phyloP scores from a whole-genome alignment of 768 basidiomycete species.

The Boletales sp. region DNA sequence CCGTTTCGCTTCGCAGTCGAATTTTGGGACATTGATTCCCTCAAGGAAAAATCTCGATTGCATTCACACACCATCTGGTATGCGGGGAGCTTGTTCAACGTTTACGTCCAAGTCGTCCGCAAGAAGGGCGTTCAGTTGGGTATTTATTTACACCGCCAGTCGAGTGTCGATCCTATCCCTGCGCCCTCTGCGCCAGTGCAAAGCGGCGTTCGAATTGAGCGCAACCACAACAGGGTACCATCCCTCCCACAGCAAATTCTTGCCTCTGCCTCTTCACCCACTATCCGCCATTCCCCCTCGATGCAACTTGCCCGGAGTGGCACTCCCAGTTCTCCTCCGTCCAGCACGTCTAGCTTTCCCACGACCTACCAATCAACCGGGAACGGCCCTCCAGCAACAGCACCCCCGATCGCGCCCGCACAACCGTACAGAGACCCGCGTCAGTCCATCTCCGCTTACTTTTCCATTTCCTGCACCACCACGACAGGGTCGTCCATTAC shows the following conservation, averaged over 20 bases:
- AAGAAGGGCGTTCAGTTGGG: slow-evolving; percentile 83
- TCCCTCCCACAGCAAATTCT: slow-evolving; percentile 31
- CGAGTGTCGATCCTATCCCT: slow-evolving; percentile 76
- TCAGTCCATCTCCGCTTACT: slow-evolving; percentile 70
- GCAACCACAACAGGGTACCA: slow-evolving; percentile 28
- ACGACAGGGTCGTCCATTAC: slow-evolving; percentile 80
- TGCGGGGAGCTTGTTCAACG: slow-evolving; percentile 83
- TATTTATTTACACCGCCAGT: slow-evolving; percentile 86
- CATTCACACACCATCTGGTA: slow-evolving; percentile 89
- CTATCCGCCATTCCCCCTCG: slow-evolving; percentile 42
- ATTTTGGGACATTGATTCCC: slow-evolving; percentile 80
- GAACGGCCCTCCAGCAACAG: slow-evolving; percentile 38
- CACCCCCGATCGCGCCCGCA: slow-evolving; percentile 44
- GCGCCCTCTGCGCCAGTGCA: slow-evolving; percentile 53
- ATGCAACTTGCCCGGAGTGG: slow-evolving; percentile 45
- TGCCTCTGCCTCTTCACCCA: slow-evolving; percentile 22
- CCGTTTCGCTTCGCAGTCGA: slow-evolving; percentile 87
- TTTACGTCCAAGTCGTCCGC: slow-evolving; percentile 84
- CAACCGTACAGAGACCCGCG: slow-evolving; percentile 80
- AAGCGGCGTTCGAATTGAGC: slow-evolving; percentile 25
- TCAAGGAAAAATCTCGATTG: slow-evolving; percentile 81
- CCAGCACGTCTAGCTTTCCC: slow-evolving; percentile 16
- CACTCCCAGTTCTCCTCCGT: slow-evolving; percentile 35
- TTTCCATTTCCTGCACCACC: slow-evolving; percentile 78
- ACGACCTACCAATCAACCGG: slow-evolving; percentile 22